Conservation (phyloP, 495 filamentous ascomycete genomes). For the Aspergillus homomorphus region DNA sequence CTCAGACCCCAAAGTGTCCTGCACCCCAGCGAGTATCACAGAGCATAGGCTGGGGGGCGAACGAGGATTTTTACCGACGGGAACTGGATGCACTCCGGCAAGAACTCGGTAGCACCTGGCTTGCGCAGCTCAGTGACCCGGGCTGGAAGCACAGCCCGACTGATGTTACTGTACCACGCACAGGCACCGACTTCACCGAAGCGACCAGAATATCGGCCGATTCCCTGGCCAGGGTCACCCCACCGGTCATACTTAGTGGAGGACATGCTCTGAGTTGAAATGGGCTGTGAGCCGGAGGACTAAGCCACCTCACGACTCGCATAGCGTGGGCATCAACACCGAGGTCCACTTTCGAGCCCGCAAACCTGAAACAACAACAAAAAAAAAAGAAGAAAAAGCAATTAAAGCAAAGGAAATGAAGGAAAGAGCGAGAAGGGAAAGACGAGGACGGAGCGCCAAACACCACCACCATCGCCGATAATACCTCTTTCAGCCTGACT, state of each 20-base stretch:
- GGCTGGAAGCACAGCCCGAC: slow-evolving; percentile 49
- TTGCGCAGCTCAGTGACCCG: slow-evolving; percentile 80
- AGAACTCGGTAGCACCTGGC: slow-evolving; percentile 80
- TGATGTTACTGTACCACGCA: slow-evolving; percentile 30
- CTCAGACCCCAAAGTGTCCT: slow-evolving; percentile 14
- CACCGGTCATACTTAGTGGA: slow-evolving; percentile 52
- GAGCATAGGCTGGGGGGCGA: slow-evolving; percentile 58
- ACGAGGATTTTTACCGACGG: slow-evolving; percentile 75
- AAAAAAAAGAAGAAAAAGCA: slow-evolving; percentile 1
- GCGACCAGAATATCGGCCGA: slow-evolving; percentile 37
- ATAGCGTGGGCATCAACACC: neutral
- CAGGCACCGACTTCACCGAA: slow-evolving; percentile 35
- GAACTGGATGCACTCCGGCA: slow-evolving; percentile 81
- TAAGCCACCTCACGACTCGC: neutral
- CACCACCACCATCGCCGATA: neutral
- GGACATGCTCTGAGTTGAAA: slow-evolving; percentile 47
- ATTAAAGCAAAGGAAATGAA: neutral
- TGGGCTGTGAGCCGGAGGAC: slow-evolving; percentile 19
- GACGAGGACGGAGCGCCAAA: neutral
- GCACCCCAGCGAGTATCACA: slow-evolving; percentile 18
- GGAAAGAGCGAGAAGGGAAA: neutral
- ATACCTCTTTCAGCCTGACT: neutral
- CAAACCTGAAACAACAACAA: neutral
- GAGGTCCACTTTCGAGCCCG: neutral
- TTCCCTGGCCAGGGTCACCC: slow-evolving; percentile 36